Base-by-base conservation (phyloP, 176 grass and related monocot genomes). In the Rhynchospora tenuis region DNA sequence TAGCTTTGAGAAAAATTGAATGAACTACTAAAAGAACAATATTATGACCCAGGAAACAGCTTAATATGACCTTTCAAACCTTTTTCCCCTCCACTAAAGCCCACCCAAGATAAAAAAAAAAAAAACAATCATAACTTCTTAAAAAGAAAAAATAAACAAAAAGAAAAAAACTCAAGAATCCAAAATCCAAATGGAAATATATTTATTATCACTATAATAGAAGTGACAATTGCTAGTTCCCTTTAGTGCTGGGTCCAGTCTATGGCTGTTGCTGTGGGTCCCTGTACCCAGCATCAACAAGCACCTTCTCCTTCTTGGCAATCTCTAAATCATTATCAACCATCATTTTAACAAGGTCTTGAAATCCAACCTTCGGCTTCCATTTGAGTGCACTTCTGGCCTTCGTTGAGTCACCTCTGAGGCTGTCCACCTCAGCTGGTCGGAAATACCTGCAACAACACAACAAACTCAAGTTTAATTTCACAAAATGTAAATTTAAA, bases 201-300 rank as follows among this genome's bases (percentile, higher is more conserved):
- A 42, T 59, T 80, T 64, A 81, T 81, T 61, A 42, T 48, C 78
- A 27, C 38, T 22, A 81, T 63, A 64, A 81, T 64, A 63, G 11
- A 20, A 81, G 57, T 17, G 9, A 64, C 78, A 23, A 16, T 26
- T 59, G 55, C 15, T 81, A 63, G 58, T 16, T 12, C 15, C 58
- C 46, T 45, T 81, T 16, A 66, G 4, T 67, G 1, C 10, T 82
- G 29, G 9, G 46, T 20, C 43, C 2, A 70, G 28, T 70, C 88
- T 92, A 98, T 6, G 95, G 95, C 46, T 98, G 95, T 87, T 98
- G 95, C 84, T 98, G 94, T 55, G 95, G 50, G 73, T 98, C 91
- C 24, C 89, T 86, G 90, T 86, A 98, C 0, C 96, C 96, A 20
- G 96, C 96, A 38, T 95, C 93, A 2, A 94, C 96, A 0, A 98